phyloP scores from a whole-genome alignment of 176 grass and related monocot genomes.

The Tillandsia fasciculata region DNA sequence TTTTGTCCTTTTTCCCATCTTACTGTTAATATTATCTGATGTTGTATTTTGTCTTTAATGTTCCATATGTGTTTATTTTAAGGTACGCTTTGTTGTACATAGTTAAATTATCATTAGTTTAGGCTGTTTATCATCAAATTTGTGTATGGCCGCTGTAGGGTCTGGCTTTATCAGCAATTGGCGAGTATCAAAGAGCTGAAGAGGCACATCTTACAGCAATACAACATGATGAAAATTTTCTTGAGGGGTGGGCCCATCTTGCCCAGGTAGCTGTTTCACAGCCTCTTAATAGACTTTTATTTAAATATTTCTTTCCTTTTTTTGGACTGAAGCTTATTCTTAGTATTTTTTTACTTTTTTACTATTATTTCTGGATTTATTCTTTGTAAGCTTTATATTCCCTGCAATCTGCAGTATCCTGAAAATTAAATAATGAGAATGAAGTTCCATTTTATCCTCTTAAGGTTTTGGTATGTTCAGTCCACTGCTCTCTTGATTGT shows the following conservation, averaged over 20 bases:
- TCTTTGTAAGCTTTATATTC: no score
- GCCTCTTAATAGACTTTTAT: conserved; percentile 8
- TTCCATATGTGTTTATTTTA: no score
- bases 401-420: no score
- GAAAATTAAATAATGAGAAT: no score
- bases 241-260: conserved; percentile 93
- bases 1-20: no score
- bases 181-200: conserved; percentile 79
- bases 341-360: background rate
- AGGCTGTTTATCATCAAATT: background rate
- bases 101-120: background rate
- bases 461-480: background rate
- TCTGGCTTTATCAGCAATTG: conserved; percentile 75
- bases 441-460: background rate
- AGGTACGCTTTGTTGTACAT: no score
- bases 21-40: background rate
- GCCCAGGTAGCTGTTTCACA: conserved; percentile 55
- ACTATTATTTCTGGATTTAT: background rate
- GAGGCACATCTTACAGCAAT: conserved; percentile 72
- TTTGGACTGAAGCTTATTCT: conserved; percentile 10
- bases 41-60: background rate
- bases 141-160: conserved; percentile 35
- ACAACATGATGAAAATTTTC: conserved; percentile 75
- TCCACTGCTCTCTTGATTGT: background rate
- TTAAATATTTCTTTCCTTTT: conserved; percentile 14